These are phyloP conservation scores for Aureobasidium zeae DNA, from an alignment of 2,329 filamentous ascomycete species.

Conservation along the genomic window DNA sequence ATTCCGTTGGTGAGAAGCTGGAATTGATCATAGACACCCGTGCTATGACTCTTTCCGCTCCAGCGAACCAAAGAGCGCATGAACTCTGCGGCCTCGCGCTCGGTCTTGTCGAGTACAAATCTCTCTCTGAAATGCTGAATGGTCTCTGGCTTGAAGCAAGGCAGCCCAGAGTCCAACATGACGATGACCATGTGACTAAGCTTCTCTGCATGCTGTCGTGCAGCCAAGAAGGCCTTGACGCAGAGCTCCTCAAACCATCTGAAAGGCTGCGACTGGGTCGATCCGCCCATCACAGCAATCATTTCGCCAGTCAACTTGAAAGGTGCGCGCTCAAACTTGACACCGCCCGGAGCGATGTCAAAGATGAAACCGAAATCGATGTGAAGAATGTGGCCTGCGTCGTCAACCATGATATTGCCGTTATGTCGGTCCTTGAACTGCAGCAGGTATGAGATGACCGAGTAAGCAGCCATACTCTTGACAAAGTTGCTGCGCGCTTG, in stretches of 20 bases:
- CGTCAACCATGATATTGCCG: constrained; percentile 99
- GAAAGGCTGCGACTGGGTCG: constrained; percentile 74
- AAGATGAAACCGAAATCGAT: constrained; percentile 99
- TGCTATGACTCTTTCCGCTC: constrained; percentile 84
- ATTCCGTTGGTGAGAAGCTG: constrained; percentile 96
- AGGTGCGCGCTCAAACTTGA: constrained; percentile 93
- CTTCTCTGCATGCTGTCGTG: constrained; percentile 77
- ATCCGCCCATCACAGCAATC: constrained; percentile 96
- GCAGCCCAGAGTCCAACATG: constrained; percentile 93
- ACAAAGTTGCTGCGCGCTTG: constrained; percentile 94
- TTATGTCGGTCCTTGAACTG: constrained; percentile 99
- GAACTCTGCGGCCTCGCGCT: constrained; percentile 88
- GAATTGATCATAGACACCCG: constrained; percentile 95
- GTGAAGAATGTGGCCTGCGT: constrained; percentile 92
- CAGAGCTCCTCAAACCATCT: constrained; percentile 94
- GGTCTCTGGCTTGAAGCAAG: constrained; percentile 95
- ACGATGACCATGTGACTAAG: constrained; percentile 80
- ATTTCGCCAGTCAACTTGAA: constrained; percentile 98
- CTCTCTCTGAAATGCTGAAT: constrained; percentile 85
- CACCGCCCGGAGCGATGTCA: constrained; percentile 92
- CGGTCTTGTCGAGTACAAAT: constrained; percentile 84
- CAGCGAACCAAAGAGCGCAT: constrained; percentile 83
- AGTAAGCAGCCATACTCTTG: constrained; percentile 98
- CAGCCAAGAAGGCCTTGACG: constrained; percentile 88
- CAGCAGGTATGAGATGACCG: constrained; percentile 87